Base-by-base conservation (phyloP, 192 early-diverging fungal species). In the Entomortierella lignicola region DNA sequence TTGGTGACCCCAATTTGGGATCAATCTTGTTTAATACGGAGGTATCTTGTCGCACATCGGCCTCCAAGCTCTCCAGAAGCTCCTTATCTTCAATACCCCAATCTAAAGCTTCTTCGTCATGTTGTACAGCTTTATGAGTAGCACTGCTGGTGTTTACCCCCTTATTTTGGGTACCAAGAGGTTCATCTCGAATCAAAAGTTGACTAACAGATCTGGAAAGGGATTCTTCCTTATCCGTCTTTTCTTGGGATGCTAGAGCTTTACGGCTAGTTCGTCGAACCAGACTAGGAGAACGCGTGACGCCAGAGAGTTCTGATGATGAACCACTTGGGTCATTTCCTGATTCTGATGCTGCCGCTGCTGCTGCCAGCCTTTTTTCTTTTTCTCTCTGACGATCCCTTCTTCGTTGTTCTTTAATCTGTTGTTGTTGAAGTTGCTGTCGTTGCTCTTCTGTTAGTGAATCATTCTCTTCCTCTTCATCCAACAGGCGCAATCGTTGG, bases 1-100 rank as follows among this genome's bases (percentile, higher is more conserved):
- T 12, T 52, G 17, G 30, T 10, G 56, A 47, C 42, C 56, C 63
- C 47, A 41, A 30, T 47, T 34, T 29, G 21, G 60, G 15, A 47
- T 34, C 60, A 20, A 25, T 44, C 53, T 55, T 55, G 51, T 8
- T 63, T 25, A 34, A 50, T 17, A 53, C n/a, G 5, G n/a, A 37
- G 25, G 31, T 51, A 11, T 31, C 41, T 15, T 55, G 29, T 32
- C 53, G 61, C 1, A 64, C 70, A 31, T 72, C 70, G 13, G 71
- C 63, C 56, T 72, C 71, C 15, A 72, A 32, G 30, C 63, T 65
- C n/a, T 48, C 63, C 18, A 72, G 25, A 29, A 72, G 30, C 12
- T 72, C 71, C 43, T 60, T 64, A 47, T 72, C 71, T 48, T 72
- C 71, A 13, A 72, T 57, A 52, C 56, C 41, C 71, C 71, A 72